Evolutionary conservation across 2,329 filamentous ascomycete species (phyloP).

Genomic region (Whalleya microplaca): DNA sequence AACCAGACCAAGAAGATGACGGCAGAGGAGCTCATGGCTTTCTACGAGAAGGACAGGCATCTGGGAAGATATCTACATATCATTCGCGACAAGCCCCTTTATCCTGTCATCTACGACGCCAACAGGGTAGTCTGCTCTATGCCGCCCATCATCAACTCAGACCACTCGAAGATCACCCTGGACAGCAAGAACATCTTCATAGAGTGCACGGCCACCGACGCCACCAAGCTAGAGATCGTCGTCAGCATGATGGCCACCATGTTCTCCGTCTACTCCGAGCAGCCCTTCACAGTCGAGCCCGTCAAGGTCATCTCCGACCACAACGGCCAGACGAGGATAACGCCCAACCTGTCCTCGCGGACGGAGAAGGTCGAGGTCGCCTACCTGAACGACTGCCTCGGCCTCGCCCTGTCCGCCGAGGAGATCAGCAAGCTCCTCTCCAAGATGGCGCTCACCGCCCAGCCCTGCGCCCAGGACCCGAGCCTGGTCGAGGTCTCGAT

Average conservation of each 20-base stretch:
- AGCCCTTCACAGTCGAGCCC: constrained; percentile 91
- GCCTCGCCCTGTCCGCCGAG: constrained; percentile 73
- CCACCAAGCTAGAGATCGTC: constrained; percentile 95
- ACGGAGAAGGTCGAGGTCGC: constrained; percentile 81
- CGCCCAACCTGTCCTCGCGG: constrained; percentile 79
- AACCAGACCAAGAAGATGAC: constrained; percentile 92
- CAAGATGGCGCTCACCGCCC: constrained; percentile 87
- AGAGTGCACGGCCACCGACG: constrained; percentile 93
- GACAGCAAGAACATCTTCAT: constrained; percentile 94
- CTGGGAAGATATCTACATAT: constrained; percentile 90
- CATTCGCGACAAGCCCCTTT: constrained; percentile 89
- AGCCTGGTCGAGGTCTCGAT: constrained; percentile 81
- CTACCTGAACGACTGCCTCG: constrained; percentile 93
- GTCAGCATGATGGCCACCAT: constrained; percentile 95
- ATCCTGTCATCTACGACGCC: constrained; percentile 93
- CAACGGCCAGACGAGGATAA: constrained; percentile 80
- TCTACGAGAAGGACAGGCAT: constrained; percentile 95
- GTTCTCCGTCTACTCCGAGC: constrained; percentile 90
- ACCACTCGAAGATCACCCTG: constrained; percentile 94
- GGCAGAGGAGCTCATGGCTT: constrained; percentile 85
- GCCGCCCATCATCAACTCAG: constrained; percentile 95
- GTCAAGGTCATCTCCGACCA: constrained; percentile 91
- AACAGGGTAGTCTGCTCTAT: constrained; percentile 87
- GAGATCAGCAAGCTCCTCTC: constrained; percentile 78
- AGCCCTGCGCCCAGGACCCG: constrained; percentile 69